These are phyloP conservation scores for Dothistroma pini DNA, from an alignment of 2,329 filamentous ascomycete species.

Conservation along the genomic window DNA sequence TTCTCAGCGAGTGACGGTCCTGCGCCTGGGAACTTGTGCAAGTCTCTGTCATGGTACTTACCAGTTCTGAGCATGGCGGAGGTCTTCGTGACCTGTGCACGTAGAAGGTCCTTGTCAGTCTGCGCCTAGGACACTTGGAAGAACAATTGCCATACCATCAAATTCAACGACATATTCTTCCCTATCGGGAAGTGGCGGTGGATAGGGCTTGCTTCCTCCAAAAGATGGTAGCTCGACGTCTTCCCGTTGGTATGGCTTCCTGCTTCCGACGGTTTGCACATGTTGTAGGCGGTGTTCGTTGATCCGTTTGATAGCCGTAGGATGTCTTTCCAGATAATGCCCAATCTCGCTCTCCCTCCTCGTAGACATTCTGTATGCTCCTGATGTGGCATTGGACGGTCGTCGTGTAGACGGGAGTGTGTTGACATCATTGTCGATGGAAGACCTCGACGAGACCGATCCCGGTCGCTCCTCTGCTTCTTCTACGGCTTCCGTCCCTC, in stretches of 20 bases:
- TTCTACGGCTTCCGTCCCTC: not conserved
- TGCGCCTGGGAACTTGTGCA: too few relatives aligned
- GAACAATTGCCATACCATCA: slow-evolving; percentile 53
- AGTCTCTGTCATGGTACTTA: too few relatives aligned
- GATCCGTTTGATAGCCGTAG: slow-evolving; percentile 67
- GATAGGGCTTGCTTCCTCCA: slow-evolving; percentile 48
- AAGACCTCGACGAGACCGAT: slow-evolving; percentile 35
- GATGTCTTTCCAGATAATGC: slow-evolving; percentile 58
- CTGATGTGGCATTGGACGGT: slow-evolving; percentile 3
- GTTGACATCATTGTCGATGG: slow-evolving; percentile 1
- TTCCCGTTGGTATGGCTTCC: slow-evolving; percentile 34
- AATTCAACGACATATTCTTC: slow-evolving; percentile 80
- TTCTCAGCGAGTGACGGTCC: too few relatives aligned
- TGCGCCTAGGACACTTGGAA: not conserved
- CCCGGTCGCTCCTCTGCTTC: slow-evolving; percentile 40
- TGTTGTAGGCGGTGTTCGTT: slow-evolving; percentile 69
- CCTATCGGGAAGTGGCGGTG: slow-evolving; percentile 67
- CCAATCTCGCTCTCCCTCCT: slow-evolving; percentile 44
- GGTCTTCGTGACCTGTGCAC: slow-evolving; percentile 58
- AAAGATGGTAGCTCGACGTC: slow-evolving; percentile 35
- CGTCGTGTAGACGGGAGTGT: not conserved
- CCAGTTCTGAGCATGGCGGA: slow-evolving; percentile 82
- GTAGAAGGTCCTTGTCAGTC: not conserved
- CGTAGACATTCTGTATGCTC: slow-evolving; percentile 21
- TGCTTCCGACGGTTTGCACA: slow-evolving; percentile 63